phyloP scores from a whole-genome alignment of 805 yeast species.

The Starmerella davenportii region DNA sequence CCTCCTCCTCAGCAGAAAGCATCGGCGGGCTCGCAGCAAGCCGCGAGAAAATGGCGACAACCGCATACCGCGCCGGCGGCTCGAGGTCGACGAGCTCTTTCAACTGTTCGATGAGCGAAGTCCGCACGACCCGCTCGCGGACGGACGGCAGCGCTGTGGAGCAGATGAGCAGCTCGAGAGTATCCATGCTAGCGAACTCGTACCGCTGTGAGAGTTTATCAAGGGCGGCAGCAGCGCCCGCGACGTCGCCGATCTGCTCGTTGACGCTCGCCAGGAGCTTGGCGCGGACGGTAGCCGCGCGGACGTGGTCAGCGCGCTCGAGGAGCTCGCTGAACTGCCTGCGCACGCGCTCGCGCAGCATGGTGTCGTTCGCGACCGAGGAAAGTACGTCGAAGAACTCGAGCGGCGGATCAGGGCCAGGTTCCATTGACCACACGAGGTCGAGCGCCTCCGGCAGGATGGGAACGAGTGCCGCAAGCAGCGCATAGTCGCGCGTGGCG shows the following conservation, averaged over 20 bases:
- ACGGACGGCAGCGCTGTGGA: conserved; percentile 21
- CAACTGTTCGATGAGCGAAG: conserved; percentile 5
- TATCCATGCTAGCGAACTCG: conserved; percentile 7
- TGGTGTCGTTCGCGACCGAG: conserved; percentile 21
- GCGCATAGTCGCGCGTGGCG: conserved; percentile 16
- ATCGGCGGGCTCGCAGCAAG: conserved; percentile 21
- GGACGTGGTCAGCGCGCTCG: not conserved
- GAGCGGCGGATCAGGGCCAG: not conserved
- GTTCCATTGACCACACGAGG: conserved; percentile 1
- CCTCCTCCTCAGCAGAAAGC: conserved; percentile 18
- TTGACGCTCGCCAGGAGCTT: conserved; percentile 20
- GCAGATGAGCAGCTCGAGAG: conserved; percentile 25
- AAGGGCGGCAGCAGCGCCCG: conserved; percentile 13
- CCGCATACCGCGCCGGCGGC: conserved; percentile 19
- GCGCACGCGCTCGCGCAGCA: conserved; percentile 19
- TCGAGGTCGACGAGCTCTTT: conserved; percentile 8
- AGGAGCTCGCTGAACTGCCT: conserved; percentile 15
- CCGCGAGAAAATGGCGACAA: conserved; percentile 20
- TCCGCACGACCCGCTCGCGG: conserved; percentile 15
- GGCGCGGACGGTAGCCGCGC: conserved; percentile 22
- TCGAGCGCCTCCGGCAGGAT: conserved; percentile 12
- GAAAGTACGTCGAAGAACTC: conserved; percentile 22
- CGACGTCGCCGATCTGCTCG: conserved; percentile 11
- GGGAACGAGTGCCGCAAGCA: conserved; percentile 18
- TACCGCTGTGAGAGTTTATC: conserved; percentile 19